These are phyloP conservation scores for Hygrophorus pudorinus DNA, from an alignment of 768 basidiomycete species.

Conservation along the genomic window DNA sequence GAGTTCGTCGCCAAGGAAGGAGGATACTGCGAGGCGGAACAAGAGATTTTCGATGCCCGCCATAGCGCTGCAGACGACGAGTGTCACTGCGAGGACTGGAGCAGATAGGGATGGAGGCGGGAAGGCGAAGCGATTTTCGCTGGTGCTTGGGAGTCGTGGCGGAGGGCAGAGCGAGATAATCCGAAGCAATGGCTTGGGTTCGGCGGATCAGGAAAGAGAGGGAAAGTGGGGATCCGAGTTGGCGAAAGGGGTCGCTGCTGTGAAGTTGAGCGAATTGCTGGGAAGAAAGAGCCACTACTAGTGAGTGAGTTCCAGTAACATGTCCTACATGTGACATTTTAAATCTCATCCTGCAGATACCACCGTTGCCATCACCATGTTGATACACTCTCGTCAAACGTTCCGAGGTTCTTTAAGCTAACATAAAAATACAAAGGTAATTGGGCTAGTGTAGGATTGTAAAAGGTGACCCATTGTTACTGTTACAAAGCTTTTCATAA, in stretches of 20 bases:
- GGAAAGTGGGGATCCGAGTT: conserved; percentile 19
- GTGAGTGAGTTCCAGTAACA: no score
- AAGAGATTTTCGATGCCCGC: conserved; percentile 73
- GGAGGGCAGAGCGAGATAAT: conserved; percentile 6
- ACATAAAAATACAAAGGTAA: no score
- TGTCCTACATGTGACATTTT: no score
- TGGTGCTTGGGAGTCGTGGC: conserved; percentile 37
- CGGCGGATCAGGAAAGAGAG: no score
- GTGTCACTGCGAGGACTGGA: conserved; percentile 51
- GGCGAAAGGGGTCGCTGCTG: conserved; percentile 39
- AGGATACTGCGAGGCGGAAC: conserved; percentile 51
- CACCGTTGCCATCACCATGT: no score
- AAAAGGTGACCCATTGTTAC: no score
- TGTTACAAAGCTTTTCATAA: no score
- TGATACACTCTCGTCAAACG: no score
- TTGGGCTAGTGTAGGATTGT: no score
- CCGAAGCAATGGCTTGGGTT: conserved; percentile 29
- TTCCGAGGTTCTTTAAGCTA: no score
- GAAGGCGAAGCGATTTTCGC: conserved; percentile 44
- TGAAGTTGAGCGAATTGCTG: conserved; percentile 45
- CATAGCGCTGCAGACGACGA: conserved; percentile 64
- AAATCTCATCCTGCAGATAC: no score
- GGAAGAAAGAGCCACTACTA: conserved; percentile 11
- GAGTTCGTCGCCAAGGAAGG: conserved; percentile 22
- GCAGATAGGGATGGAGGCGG: conserved; percentile 11